Conservation (phyloP, 768 basidiomycete genomes). For the Lyophyllum semitale region DNA sequence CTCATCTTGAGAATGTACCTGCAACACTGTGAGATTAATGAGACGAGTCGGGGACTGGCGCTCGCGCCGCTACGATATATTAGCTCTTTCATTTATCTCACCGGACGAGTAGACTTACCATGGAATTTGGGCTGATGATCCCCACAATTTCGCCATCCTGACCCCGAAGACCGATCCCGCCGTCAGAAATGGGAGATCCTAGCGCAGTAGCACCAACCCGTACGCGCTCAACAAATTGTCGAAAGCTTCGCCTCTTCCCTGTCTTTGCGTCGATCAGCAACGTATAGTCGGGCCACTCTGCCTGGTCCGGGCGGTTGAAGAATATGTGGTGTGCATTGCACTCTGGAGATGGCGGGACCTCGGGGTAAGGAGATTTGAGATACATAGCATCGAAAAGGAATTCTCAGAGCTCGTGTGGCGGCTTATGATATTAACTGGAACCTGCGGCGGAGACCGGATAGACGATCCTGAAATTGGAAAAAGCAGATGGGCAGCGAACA, state of each 20-base stretch:
- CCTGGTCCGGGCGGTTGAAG: conserved; percentile 56
- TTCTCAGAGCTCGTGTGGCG: too few species aligned
- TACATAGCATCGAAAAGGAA: conserved; percentile 44
- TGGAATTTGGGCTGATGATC: conserved; percentile 68
- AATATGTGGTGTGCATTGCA: conserved; percentile 57
- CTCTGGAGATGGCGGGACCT: conserved; percentile 48
- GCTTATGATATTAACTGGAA: too few species aligned
- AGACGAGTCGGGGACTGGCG: too few species aligned
- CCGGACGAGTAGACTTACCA: conserved; percentile 52
- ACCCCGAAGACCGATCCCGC: conserved; percentile 55
- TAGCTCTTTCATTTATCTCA: too few species aligned
- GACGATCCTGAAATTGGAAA: too few species aligned
- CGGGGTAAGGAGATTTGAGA: conserved; percentile 58
- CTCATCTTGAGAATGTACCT: too few species aligned
- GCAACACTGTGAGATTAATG: too few species aligned
- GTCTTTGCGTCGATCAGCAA: conserved; percentile 58
- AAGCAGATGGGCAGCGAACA: too few species aligned
- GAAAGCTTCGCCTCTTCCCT: conserved; percentile 44
- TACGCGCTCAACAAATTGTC: conserved; percentile 52
- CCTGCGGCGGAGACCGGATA: too few species aligned
- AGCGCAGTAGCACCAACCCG: conserved; percentile 60
- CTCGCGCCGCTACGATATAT: too few species aligned
- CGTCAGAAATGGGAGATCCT: conserved; percentile 40
- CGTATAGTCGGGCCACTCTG: conserved; percentile 55
- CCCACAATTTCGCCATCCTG: conserved; percentile 62